Evolutionary conservation across 2,329 filamentous ascomycete genomes (phyloP).

Genomic region (Fusarium anguioides): DNA sequence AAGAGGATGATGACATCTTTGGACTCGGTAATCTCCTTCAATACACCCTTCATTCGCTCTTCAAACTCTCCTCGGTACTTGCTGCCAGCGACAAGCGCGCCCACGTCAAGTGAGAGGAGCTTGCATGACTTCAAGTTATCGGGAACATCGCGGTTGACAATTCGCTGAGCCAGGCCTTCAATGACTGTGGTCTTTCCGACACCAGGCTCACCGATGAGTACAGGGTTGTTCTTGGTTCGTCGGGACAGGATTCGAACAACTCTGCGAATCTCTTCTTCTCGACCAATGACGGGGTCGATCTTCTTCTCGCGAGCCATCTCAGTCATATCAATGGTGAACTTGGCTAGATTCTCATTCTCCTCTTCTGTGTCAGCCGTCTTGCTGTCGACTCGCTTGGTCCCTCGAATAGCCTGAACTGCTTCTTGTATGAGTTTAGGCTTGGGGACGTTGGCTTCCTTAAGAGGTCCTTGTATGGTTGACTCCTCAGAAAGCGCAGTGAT

Average conservation of each 20-base stretch:
- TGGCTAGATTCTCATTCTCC: slow-evolving; percentile 95
- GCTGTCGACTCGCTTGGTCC: slow-evolving; percentile 92
- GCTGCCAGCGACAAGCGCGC: slow-evolving; percentile 93
- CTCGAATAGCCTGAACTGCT: slow-evolving; percentile 90
- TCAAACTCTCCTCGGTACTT: slow-evolving; percentile 99
- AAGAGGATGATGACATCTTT: slow-evolving; percentile 98
- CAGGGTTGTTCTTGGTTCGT: slow-evolving; percentile 98
- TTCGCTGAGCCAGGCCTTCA: slow-evolving; percentile 93
- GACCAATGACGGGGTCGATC: slow-evolving; percentile 95
- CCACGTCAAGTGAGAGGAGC: slow-evolving; percentile 93
- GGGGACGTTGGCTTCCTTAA: slow-evolving; percentile 90
- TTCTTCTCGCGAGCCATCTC: slow-evolving; percentile 96
- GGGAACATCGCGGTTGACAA: slow-evolving; percentile 96
- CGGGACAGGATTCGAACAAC: slow-evolving; percentile 92
- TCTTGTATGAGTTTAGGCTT: slow-evolving; percentile 91
- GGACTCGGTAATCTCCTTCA: slow-evolving; percentile 95
- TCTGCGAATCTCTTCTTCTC: slow-evolving; percentile 94
- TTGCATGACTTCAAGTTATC: slow-evolving; percentile 95
- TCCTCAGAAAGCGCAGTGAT: slow-evolving; percentile 90
- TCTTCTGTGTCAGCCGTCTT: slow-evolving; percentile 94
- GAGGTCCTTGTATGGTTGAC: slow-evolving; percentile 73
- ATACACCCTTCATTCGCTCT: slow-evolving; percentile 97
- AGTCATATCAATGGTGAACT: slow-evolving; percentile 99
- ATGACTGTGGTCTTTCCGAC: slow-evolving; percentile 99
- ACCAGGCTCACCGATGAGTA: slow-evolving; percentile 96